Evolutionary conservation across 441 rosid species (phyloP), one percentile per base, ranked within the genome.

Genomic region (Jatropha multifida): DNA sequence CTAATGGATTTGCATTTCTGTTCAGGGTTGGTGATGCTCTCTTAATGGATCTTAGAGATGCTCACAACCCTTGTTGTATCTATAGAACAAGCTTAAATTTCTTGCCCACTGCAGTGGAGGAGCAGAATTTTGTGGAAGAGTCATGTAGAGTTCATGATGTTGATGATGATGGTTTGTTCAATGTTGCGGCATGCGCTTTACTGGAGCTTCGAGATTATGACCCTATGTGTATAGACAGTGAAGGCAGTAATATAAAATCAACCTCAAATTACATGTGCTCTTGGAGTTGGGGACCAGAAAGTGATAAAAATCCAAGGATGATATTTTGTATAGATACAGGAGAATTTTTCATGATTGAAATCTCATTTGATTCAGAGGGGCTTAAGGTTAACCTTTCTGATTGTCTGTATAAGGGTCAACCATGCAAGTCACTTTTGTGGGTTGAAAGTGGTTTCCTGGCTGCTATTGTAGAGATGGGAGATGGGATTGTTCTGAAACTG

Each of bases 141-240:
- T 81, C 92, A 54, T 88, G 85, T 80, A 86, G 86, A 76, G 86
- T 84, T 74, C 89, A 88, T 84, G 97, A 96, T 83, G 85, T 87
- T 81, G 99, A 96, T 69, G 99, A 96, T 87, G 98, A 95, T 78
- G 94, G 98, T 76, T 88, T 89, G 80, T 94, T 87, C 81, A 93
- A 89, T 79, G 98, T 94, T 86, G 99, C 97, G 85, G 98, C 96
- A 70, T 87, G 91, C 81, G 99, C 99, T 80, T 87, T 96, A 82
- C 78, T 96, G 84, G 89, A 91, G 85, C 92, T 96, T 81, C 87
- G 92, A 74, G 99, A 94, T 87, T 88, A 86, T 88, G 98, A 94
- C 85, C 99, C 98, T 78, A 96, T 96, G 99, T 94, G 94, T 81
- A 91, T 94, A 81, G 99, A 96, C 80, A 79, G 84, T 23, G 96